Base-by-base conservation (phyloP, 805 yeast species). In the Candida endomychidarum region DNA sequence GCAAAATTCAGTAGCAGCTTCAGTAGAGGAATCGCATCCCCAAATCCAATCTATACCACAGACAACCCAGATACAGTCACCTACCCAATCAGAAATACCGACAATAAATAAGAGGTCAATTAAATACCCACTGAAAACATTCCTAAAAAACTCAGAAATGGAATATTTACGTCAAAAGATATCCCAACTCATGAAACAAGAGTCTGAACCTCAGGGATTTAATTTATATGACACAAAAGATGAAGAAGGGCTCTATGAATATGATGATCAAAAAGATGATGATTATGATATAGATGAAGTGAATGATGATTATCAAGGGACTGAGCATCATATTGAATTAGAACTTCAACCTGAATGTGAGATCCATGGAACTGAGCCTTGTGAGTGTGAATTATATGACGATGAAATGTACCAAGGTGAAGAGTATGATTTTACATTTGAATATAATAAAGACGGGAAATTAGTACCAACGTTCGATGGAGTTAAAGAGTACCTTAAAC, bases 401-500 rank as follows among this genome's bases (percentile, higher is more conserved):
- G 52, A 48, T 16, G 48, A 44, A 20, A 43, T 45, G 20, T 58
- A 58, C 3, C 58, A 61, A 23, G 73, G 67, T 11, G 71, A 72
- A 2, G 63, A 70, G 14, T 69, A 72, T 47, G 73, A 69, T 43
- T 67, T 69, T 41, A 69, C 74, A 6, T 69, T 69, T 46, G 75
- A 69, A 43, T 69, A 69, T 46, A 72, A 68, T 43, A 55, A 54
- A 26, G 60, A 60, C 17, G 74, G 74, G 3, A 65, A 63, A 44
- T 45, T 69, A 26, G 57, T 67, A 7, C 72, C 73, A n/a, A 60
- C 70, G 1, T 60, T 62, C 34, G 63, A 53, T 46, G 47, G 42
- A 2, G 42, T 46, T 1, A 43, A 41, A 16, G 46, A 46, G 16
- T 46, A 43, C 24, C 28, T 46, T 16, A 38, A 41, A 20, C 43